These are phyloP conservation scores for Heliosperma pusillum DNA, from an alignment of 148 eudicot genomes.

Conservation along the genomic window DNA sequence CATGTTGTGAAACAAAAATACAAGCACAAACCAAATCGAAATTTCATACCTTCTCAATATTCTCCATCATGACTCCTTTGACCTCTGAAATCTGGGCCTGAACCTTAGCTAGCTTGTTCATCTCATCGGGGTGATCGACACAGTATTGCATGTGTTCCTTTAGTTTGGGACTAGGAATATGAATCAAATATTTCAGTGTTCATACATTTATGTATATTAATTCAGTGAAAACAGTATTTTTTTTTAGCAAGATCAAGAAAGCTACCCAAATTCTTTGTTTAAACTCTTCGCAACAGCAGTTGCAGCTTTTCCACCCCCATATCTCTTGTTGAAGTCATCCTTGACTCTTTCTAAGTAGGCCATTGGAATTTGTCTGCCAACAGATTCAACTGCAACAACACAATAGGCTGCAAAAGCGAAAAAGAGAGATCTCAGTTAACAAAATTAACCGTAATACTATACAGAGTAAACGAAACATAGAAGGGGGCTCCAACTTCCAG, in stretches of 20 bases:
- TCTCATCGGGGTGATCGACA: slow-evolving; percentile 54
- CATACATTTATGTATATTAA: background rate
- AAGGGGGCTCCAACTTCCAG: background rate
- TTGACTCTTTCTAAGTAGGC: slow-evolving; percentile 47
- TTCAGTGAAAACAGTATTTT: background rate
- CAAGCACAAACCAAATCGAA: background rate
- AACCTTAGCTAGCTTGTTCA: slow-evolving; percentile 52
- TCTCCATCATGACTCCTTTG: slow-evolving; percentile 57
- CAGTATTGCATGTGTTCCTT: slow-evolving; percentile 58
- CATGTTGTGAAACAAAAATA: no score
- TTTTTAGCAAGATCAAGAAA: background rate
- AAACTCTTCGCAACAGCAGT: slow-evolving; percentile 47
- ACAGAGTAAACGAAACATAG: background rate
- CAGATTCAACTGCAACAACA: slow-evolving; percentile 52
- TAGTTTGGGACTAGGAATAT: slow-evolving; percentile 35
- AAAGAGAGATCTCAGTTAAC: background rate
- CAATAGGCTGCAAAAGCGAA: slow-evolving; percentile 40
- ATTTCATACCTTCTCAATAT: slow-evolving; percentile 42
- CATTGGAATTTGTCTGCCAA: slow-evolving; percentile 51
- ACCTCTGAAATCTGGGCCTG: slow-evolving; percentile 54
- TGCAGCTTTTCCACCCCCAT: slow-evolving; percentile 50
- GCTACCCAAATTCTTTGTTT: slow-evolving; percentile 50
- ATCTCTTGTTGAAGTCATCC: slow-evolving; percentile 53
- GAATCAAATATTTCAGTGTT: slow-evolving; percentile 9
- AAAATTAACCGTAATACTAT: background rate